Base-by-base conservation (phyloP, 306 rosid species). In the Erythrophleum fordii region DNA sequence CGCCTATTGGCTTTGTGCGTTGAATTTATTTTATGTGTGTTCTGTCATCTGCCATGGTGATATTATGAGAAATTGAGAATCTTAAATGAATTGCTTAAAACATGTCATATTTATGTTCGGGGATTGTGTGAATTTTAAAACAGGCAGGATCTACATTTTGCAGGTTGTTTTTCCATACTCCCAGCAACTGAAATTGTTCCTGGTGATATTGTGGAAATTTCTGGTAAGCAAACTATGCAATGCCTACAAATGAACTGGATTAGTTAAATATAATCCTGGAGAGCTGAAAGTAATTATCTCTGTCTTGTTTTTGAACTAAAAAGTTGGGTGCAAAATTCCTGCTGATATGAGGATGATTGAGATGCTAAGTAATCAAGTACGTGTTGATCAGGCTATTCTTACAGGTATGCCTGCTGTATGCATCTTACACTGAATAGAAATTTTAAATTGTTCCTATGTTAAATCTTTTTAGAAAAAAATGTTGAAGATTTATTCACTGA, bases 291-390 rank as follows among this genome's bases (percentile, higher is more conserved):
- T 80, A 56, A 55, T 83, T 10, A 56, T 67, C 70, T 77, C 55
- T 76, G 20, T 87, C 69, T 76, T 81, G 75, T 80, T 62, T 83
- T 51, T 82, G 29, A 75, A 87, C 78, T 80, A 77, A 75, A 69
- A 49, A 93, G 99, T 95, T 91, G 99, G 99, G 78, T 89, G 97
- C 92, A 93, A 95, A 95, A 82, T 95, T 90, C 98, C 99, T 69
- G 99, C 99, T 8, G 99, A 95, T 85, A 90, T 95, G 99, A 90
- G 97, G 88, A 91, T 93, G 96, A 87, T 95, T 28, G 98, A 93
- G 85, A 87, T 91, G 94, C 88, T 95, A 73, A 95, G 96, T 75
- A 91, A 89, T 89, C 92, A 89, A 83, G 80, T 95, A 73, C 98
- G 99, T 14, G 94, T 95, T 80, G 99, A 95, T 87, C 99, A 95